These are phyloP conservation scores for Gossypium stocksii DNA, from an alignment of 345 rosid genomes.

Conservation along the genomic window DNA sequence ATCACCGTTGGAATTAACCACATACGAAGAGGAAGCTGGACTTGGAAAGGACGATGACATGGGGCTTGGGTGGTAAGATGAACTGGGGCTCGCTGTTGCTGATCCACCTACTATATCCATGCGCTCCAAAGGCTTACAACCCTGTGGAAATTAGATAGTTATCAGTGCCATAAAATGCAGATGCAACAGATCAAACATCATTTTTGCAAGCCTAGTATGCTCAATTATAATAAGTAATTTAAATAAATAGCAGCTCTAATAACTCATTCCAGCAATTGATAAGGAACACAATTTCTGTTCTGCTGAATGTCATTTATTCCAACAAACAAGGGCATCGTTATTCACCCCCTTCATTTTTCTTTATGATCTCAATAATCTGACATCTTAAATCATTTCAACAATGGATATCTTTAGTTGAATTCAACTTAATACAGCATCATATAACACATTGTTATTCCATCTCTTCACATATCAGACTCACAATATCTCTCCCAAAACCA, in stretches of 20 bases:
- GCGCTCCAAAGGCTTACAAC: slow-evolving; percentile 74
- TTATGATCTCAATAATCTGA: background rate
- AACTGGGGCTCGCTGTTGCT: slow-evolving; percentile 71
- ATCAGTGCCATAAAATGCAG: background rate
- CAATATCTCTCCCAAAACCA: background rate
- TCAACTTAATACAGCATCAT: background rate
- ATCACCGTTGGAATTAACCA: slow-evolving; percentile 57
- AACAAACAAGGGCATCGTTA: background rate
- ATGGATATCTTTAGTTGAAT: background rate
- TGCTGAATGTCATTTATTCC: background rate
- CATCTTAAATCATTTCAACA: background rate
- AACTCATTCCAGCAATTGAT: background rate
- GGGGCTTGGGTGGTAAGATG: slow-evolving; percentile 88
- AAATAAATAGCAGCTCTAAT: background rate
- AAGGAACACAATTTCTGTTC: background rate
- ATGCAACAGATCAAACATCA: background rate
- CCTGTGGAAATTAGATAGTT: slow-evolving; percentile 39
- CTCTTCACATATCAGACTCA: background rate
- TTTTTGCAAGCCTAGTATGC: background rate
- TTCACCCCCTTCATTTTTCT: background rate
- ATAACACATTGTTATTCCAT: background rate
- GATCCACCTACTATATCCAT: slow-evolving; percentile 71
- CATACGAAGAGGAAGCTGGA: slow-evolving; percentile 67
- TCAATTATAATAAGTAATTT: background rate
- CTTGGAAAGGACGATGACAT: slow-evolving; percentile 81